Percentiles rank a stretch among this genome's conserved stretches.
Conservation (phyloP, 192 early-diverging fungal species). For the Coemansia sp. region DNA sequence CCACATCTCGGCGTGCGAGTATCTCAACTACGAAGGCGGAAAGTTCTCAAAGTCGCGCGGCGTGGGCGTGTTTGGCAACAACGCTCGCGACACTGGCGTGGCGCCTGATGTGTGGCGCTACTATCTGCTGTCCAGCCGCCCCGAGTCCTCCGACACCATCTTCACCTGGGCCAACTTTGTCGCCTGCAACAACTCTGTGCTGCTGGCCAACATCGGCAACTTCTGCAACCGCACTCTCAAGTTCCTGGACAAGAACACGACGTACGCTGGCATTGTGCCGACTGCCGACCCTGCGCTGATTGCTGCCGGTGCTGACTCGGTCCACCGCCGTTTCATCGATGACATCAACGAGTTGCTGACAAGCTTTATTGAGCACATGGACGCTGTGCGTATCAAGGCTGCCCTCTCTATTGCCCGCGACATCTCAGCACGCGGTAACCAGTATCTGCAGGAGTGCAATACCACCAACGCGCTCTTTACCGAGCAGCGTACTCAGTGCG, state of each 20-base stretch:
- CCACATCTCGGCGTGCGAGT: conserved; percentile 92
- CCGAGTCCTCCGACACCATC: conserved; percentile 86
- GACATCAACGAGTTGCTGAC: conserved; percentile 78
- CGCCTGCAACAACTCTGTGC: conserved; percentile 90
- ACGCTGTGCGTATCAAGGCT: conserved; percentile 78
- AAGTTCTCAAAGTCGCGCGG: conserved; percentile 98
- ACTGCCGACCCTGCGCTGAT: conserved; percentile 44
- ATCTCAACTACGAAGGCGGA: conserved; percentile 91
- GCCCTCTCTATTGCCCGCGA: conserved; percentile 88
- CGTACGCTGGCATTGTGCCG: conserved; percentile 86
- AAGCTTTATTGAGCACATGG: conserved; percentile 74
- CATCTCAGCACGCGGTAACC: conserved; percentile 91
- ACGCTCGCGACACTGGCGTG: conserved; percentile 86
- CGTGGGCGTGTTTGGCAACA: conserved; percentile 96
- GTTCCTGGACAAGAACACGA: conserved; percentile 74
- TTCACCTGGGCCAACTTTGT: conserved; percentile 95
- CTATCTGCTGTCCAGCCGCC: conserved; percentile 88
- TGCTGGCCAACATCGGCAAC: conserved; percentile 95
- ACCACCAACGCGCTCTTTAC: conserved; percentile 87
- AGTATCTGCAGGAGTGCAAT: conserved; percentile 90
- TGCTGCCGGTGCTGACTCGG: conserved; percentile 50
- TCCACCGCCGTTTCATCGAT: conserved; percentile 71
- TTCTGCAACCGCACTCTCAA: conserved; percentile 96
- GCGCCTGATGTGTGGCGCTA: conserved; percentile 96
- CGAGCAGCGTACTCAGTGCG: conserved; percentile 74